Base-by-base conservation (phyloP, 2,329 filamentous ascomycete species). In the Colletotrichum kahawae region DNA sequence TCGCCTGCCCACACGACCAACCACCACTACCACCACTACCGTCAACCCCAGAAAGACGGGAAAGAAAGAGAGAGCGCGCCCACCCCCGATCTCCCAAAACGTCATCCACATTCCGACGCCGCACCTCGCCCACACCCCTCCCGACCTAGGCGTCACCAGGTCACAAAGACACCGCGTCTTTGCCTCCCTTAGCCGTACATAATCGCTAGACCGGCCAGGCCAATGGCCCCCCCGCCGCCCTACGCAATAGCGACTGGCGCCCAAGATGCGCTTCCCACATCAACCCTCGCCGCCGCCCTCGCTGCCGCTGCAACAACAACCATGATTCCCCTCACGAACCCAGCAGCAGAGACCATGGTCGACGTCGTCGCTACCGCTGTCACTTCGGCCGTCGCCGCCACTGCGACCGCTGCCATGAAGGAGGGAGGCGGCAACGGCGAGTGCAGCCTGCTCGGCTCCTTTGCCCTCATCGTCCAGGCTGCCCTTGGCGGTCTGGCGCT, bases 401-500 rank as follows among this genome's bases (percentile, higher is more conserved):
- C 81, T n/a, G 74, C 81, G 33, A 75, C 82, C 24, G 71, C 80
- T 4, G 72, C 81, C 27, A 76, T 71, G n/a, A 73, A 62, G 34
- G 77, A 80, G 5, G 84, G 83, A 66, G 88, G 74, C 29, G 74
- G 71, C 31, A 76, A 89, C 67, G 95, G 94, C 79, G 95, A 98
- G 85, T 99, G 97, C 84, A 90, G 93, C 78, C 90, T 99, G 12
- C 89, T 99, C 4, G 97, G 97, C 1, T 91, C 96, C 5, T 99
- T 98, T 82, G 96, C 97, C 14, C 90, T 99, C 70, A 82, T 99
- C 38, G 94, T 99, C 7, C 97, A 99, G 87, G 93, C 92, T 57
- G 95, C 95, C 2, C 91, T 99, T 21, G 97, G 97, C 21, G 91
- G 90, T 21, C 87, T 98, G 71, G 97, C 97, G 10, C 86, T 98